A percentile compares a stretch with the other conserved stretches of the same genome.
phyloP scores from a whole-genome alignment of 768 basidiomycete species.

The Pluteus cervinus region DNA sequence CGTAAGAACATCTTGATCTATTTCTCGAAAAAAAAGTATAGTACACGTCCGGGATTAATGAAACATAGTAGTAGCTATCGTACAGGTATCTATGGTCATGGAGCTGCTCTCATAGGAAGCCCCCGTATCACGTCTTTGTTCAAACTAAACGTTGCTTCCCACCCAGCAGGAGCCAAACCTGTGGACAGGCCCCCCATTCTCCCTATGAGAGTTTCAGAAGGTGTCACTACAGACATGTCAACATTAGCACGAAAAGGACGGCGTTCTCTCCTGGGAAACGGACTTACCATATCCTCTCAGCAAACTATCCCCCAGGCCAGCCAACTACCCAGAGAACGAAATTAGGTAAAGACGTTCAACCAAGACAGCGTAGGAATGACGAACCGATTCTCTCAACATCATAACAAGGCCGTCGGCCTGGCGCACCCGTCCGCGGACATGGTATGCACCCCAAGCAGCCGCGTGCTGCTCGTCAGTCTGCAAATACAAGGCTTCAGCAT shows the following conservation, averaged over 20 bases:
- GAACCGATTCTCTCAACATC: slow-evolving; percentile 45
- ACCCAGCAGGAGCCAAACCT: slow-evolving; percentile 29
- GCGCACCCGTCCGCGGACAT: slow-evolving; percentile 51
- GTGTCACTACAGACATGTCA: slow-evolving; percentile 29
- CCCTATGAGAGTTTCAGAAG: slow-evolving; percentile 47
- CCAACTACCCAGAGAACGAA: slow-evolving; percentile 11
- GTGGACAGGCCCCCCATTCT: slow-evolving; percentile 31
- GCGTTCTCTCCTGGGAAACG: neutral
- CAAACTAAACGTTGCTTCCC: slow-evolving; percentile 50
- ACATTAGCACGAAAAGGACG: slow-evolving; percentile 7
- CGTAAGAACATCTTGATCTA: too few species aligned
- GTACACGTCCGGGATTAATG: too few species aligned
- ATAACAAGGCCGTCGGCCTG: slow-evolving; percentile 54
- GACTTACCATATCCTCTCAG: slow-evolving; percentile 45
- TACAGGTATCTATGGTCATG: too few species aligned
- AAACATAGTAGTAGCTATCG: too few species aligned
- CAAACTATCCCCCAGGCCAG: slow-evolving; percentile 28
- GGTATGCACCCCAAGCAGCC: slow-evolving; percentile 52
- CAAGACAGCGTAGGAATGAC: slow-evolving; percentile 11
- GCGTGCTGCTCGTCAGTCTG: slow-evolving; percentile 43
- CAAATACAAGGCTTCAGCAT: too few species aligned
- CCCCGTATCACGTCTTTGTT: slow-evolving; percentile 31
- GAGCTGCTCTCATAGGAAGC: too few species aligned
- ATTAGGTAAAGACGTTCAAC: neutral
- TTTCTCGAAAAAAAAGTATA: too few species aligned